phyloP scores from a whole-genome alignment of 1,139 yeast genomes.

The Candida frijolesensis region DNA sequence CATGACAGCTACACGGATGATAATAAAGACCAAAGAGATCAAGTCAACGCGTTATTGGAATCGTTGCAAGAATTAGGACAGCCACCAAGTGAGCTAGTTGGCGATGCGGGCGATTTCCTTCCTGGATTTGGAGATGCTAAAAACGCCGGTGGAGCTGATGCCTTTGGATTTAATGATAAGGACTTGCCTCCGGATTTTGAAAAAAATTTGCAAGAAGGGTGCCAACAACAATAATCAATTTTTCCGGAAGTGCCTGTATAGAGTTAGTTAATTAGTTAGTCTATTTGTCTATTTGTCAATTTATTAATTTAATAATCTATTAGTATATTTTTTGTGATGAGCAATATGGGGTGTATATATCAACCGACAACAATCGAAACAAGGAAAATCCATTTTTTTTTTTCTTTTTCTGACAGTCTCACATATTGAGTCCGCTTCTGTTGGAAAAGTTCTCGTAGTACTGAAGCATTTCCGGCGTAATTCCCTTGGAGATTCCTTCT shows the following conservation, averaged over 20 bases:
- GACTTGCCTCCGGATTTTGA: conserved; percentile 53
- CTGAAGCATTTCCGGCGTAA: conserved; percentile 79
- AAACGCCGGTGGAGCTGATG: conserved; percentile 19
- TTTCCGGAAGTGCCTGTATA: conserved; percentile 6
- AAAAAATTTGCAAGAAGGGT: conserved; percentile 44
- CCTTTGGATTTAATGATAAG: conserved; percentile 42
- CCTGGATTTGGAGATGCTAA: conserved; percentile 30
- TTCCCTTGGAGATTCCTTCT: conserved; percentile 67
- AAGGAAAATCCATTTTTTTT: background rate
- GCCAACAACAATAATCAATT: conserved; percentile 28
- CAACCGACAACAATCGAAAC: background rate
- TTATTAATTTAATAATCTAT: background rate
- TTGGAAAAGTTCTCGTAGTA: conserved; percentile 70
- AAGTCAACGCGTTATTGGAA: conserved; percentile 61
- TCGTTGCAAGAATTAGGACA: conserved; percentile 80
- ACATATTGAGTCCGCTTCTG: conserved; percentile 39
- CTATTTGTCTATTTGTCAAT: background rate
- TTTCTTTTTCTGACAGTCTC: conserved; percentile 6
- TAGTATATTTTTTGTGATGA: background rate
- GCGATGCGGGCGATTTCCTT: conserved; percentile 58
- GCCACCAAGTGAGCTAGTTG: conserved; percentile 81
- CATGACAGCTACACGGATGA: conserved; percentile 54
- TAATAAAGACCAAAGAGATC: conserved; percentile 51
- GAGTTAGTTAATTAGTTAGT: background rate
- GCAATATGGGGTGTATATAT: background rate